Conservation (phyloP, 2,329 filamentous ascomycete genomes). For the Cercospora janseana region DNA sequence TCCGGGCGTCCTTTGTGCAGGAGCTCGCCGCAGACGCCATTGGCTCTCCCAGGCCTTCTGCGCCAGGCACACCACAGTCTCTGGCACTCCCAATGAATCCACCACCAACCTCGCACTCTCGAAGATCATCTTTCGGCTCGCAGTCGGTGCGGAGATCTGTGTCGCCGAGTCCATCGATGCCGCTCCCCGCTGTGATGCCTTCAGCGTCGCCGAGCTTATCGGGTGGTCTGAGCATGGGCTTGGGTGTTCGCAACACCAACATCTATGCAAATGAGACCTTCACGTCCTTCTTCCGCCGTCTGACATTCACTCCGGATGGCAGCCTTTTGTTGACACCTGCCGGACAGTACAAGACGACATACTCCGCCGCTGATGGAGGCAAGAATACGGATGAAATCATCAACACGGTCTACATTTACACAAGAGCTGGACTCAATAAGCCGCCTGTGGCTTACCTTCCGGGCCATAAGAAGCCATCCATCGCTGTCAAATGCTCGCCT, state of each 20-base stretch:
- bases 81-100: constrained; percentile 94
- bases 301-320: constrained; percentile 93
- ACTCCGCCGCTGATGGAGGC: constrained; percentile 64
- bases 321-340: constrained; percentile 91
- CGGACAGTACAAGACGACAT: constrained; percentile 86
- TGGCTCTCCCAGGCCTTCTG: constrained; percentile 83
- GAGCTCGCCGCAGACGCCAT: constrained; percentile 57
- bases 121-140: constrained; percentile 87
- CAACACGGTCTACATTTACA: constrained; percentile 98
- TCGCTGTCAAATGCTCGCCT: constrained; percentile 92
- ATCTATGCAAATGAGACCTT: constrained; percentile 96
- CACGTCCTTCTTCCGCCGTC: constrained; percentile 90
- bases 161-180: constrained; percentile 73
- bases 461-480: constrained; percentile 96
- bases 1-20: constrained; percentile 60
- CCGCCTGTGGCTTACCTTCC: constrained; percentile 92
- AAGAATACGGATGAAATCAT: constrained; percentile 82
- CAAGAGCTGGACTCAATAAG: constrained; percentile 91
- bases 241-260: constrained; percentile 74
- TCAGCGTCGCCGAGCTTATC: constrained; percentile 84
- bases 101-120: constrained; percentile 84
- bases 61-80: constrained; percentile 89
- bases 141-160: constrained; percentile 71
- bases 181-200: constrained; percentile 91
- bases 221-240: constrained; percentile 47